phyloP scores from a whole-genome alignment of 2,329 filamentous ascomycete species.

The Aureobasidium sp. region DNA sequence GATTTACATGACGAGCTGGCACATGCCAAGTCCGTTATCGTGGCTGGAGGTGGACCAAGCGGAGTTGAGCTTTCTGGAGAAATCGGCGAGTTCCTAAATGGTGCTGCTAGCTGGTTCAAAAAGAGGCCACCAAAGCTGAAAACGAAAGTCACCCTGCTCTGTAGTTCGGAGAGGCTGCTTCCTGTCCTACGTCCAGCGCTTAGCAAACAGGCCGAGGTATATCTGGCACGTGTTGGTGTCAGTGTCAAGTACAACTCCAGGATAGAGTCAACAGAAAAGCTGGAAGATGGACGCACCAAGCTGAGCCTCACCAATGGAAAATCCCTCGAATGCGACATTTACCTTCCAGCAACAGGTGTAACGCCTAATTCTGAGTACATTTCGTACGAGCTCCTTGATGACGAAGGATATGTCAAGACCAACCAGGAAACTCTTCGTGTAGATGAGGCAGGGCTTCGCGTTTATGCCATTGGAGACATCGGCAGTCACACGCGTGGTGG shows the following conservation, averaged over 20 bases:
- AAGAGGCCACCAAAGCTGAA: slow-evolving; percentile 29
- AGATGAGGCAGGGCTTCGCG: slow-evolving; percentile 34
- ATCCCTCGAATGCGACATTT: slow-evolving; percentile 41
- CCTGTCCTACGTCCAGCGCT: slow-evolving; percentile 33
- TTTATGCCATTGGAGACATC: slow-evolving; percentile 43
- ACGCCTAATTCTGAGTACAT: slow-evolving; percentile 46
- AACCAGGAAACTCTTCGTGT: slow-evolving; percentile 39
- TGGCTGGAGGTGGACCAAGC: slow-evolving; percentile 30
- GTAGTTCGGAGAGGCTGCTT: slow-evolving; percentile 33
- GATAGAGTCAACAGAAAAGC: slow-evolving; percentile 18
- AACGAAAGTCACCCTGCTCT: slow-evolving; percentile 37
- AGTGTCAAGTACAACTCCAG: slow-evolving; percentile 23
- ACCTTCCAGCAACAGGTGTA: slow-evolving; percentile 44
- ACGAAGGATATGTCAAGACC: slow-evolving; percentile 40
- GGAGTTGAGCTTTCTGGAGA: slow-evolving; percentile 32
- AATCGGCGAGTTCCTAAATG: slow-evolving; percentile 27
- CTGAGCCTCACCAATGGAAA: slow-evolving; percentile 39
- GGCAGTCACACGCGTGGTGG: slow-evolving; percentile 34
- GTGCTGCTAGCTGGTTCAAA: slow-evolving; percentile 32
- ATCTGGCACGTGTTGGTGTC: slow-evolving; percentile 41
- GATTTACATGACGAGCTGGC: slow-evolving; percentile 25
- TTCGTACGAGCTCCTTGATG: slow-evolving; percentile 37
- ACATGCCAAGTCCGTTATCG: slow-evolving; percentile 27
- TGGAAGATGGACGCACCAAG: slow-evolving; percentile 33
- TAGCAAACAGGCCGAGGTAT: slow-evolving; percentile 34